Evolutionary conservation across 371 early-diverging fungal genomes (phyloP), one percentile per base, ranked within the genome.

Genomic region (Mucor racemosus): DNA sequence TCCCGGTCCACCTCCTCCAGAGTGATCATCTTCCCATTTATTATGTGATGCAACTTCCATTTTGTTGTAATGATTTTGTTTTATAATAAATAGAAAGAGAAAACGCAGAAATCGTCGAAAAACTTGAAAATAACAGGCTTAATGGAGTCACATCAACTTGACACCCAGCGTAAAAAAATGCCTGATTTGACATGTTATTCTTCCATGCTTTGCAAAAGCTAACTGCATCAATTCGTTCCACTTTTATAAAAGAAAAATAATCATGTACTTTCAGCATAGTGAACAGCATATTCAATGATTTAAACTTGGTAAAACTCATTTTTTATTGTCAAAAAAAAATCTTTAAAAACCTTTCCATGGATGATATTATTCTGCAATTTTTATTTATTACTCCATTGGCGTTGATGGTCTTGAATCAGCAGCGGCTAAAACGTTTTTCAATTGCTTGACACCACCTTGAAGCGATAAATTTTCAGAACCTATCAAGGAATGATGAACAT

Each of bases 401-500:
- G 64, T 63, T 4, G 60, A 46, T 7, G 64, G 64, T 21, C 58
- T 39, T 14, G 53, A 35, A 21, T 50, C 58, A 5, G 59, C 19
- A 14, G 61, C 50, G 48, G 60, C 13, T 17, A 69, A 19, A 0
- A 46, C 56, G 21, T 34, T 56, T 58, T 60, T 68, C 0, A 75
- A 35, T 14, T 72, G 73, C 56, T 75, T 75, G 9, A 75, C 75
- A 26, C 75, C 86, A 13, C 72, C 94, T 79, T 91, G 90, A 60
- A 94, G 78, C 35, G 91, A 91, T 50, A 94, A 82, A 74, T 92
- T 91, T 65, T 94, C 92, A 40, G 85, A 78, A 50, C 94, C 94
- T 70, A 94, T 90, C 59, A 94, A 79, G 62, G 91, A 85, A 67
- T 91, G 85, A 60, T 94, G 94, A 14, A 94, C 94, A 81, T 92